Base-by-base conservation (phyloP, 352 stramenopile genomes). In the Albugo candida region DNA sequence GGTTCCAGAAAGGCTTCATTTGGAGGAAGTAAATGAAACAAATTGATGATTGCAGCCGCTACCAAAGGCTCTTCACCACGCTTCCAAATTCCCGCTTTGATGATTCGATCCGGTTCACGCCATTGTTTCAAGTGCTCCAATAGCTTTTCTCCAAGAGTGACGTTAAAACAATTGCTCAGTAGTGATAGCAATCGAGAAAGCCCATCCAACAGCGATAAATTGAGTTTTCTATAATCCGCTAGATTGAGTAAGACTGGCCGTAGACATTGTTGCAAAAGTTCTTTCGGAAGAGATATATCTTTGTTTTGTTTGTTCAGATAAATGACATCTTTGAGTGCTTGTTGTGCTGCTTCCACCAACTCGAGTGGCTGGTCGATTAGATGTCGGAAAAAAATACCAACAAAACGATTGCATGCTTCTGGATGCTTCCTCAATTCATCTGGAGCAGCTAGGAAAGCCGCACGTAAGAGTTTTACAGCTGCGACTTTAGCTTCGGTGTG, bases 151-250 rank as follows among this genome's bases (percentile, higher is more conserved):
- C 92, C 94, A 0, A 99, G 65, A 12, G 91, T 97, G 34, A 96
- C 92, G 48, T 98, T 98, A 53, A 99, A 99, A 68, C 92, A 98
- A 38, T 78, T 95, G 49, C 84, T 95, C 1, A 99, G 64, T 0
- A 98, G 63, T 4, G 79, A 91, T 5, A 99, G 60, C 31, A 99
- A 62, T 21, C 87, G 71, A 13, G 82, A 84, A 6, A 99, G 65
- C 1, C 89, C 94, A 59, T 95, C 79, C 5, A 98, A 60, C 10
- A 98, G 56, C n/a, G 83, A 81, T 16, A 97, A 56, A 36, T 94
- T 97, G n/a, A 99, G 73, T 51, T 96, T 97, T 17, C 88, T 83
- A 52, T 97, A 95, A 53, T 99, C 92, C 37, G 91, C 74, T 20
- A 99, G 52, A 61, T 98, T 97, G 12, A 97, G 61, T 47, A 99